Conservation (phyloP, 805 yeast species). For the Starmerella powellii region DNA sequence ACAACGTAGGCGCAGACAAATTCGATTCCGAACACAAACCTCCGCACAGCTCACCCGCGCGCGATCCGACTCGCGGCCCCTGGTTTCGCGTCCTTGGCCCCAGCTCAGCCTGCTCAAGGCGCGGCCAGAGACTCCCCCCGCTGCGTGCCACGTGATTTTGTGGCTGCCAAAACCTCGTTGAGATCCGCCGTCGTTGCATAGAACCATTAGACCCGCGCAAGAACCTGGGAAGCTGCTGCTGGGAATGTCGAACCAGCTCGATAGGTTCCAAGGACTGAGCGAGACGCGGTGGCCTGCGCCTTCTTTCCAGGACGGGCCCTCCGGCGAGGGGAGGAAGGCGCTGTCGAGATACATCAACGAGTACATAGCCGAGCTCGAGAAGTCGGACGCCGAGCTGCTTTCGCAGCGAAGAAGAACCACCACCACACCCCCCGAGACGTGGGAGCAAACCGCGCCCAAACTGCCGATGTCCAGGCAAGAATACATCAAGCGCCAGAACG, state of each 20-base stretch:
- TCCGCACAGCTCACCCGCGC: too few species aligned
- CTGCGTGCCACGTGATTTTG: background rate
- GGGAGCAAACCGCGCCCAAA: conserved; percentile 6
- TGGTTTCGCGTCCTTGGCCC: too few species aligned
- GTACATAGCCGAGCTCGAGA: conserved; percentile 11
- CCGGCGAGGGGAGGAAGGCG: conserved; percentile 17
- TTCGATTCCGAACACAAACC: too few species aligned
- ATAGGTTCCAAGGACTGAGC: conserved; percentile 13
- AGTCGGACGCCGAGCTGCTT: conserved; percentile 4
- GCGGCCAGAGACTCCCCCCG: too few species aligned
- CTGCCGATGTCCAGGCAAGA: conserved; percentile 20
- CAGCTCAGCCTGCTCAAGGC: too few species aligned
- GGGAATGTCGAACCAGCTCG: conserved; percentile 14
- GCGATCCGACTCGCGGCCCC: too few species aligned
- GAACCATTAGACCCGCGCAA: background rate
- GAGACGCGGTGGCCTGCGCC: conserved; percentile 20
- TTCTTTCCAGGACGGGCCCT: conserved; percentile 1
- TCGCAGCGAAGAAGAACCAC: background rate
- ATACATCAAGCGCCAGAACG: conserved; percentile 23
- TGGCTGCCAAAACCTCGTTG: too few species aligned
- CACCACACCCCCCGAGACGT: conserved; percentile 8
- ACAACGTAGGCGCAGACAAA: too few species aligned
- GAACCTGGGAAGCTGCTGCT: background rate
- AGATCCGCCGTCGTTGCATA: background rate
- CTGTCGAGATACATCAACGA: conserved; percentile 15